These are phyloP conservation scores for Fusarium newnesense DNA, from an alignment of 2,329 filamentous ascomycete species.

Conservation along the genomic window DNA sequence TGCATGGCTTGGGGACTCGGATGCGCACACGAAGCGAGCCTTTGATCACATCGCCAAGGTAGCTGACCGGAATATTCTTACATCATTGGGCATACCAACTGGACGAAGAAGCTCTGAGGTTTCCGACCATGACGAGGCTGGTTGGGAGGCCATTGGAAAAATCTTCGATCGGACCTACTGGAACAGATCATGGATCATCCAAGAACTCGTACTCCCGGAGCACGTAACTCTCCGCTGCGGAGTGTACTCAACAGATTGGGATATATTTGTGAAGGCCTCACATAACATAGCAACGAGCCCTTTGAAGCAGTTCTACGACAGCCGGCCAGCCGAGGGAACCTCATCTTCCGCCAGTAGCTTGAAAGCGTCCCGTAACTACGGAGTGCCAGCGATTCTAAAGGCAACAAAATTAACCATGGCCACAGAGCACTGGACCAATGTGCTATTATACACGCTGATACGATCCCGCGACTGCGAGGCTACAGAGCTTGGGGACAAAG, in stretches of 20 bases:
- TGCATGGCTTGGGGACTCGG: not conserved
- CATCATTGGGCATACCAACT: not conserved
- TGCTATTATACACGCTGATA: not conserved
- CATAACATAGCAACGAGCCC: not conserved
- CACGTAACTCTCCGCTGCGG: not conserved
- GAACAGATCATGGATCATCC: not conserved
- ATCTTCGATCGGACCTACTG: not conserved
- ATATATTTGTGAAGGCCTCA: not conserved
- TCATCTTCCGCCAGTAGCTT: rapidly evolving
- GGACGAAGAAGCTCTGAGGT: rapidly evolving
- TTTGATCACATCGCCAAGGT: not conserved
- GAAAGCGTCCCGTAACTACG: not conserved
- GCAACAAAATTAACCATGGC: not conserved
- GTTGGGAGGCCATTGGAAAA: not conserved
- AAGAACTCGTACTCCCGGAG: not conserved
- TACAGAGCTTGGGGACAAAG: not conserved
- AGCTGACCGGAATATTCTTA: not conserved
- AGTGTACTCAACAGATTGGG: not conserved
- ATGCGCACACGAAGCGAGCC: not conserved
- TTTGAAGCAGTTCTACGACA: not conserved
- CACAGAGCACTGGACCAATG: not conserved
- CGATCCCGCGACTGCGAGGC: not conserved
- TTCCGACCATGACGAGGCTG: not conserved
- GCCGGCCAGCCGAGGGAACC: rapidly evolving
- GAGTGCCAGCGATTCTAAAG: not conserved